phyloP scores from a whole-genome alignment of 371 early-diverging fungal species.

The Syncephalastrum sp. region DNA sequence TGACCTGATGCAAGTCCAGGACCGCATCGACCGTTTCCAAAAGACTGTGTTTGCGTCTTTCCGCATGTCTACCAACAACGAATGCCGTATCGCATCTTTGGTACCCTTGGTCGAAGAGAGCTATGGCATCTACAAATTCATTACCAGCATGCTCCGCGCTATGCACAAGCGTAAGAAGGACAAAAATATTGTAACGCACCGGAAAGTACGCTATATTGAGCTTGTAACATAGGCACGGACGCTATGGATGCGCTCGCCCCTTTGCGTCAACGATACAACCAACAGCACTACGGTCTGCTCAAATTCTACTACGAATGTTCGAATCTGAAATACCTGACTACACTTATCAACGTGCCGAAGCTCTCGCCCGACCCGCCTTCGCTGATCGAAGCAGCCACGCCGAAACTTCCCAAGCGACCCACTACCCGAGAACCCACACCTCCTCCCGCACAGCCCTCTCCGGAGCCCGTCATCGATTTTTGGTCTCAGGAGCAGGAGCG shows the following conservation, averaged over 20 bases:
- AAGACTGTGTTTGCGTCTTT: conserved; percentile 85
- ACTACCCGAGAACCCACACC: conserved; percentile 22
- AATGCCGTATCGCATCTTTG: conserved; percentile 92
- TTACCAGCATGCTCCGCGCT: conserved; percentile 92
- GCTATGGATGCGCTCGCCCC: conserved; percentile 89
- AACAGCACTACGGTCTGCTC: conserved; percentile 81
- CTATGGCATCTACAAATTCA: conserved; percentile 94
- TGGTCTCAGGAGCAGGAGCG: conserved; percentile 67
- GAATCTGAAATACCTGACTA: conserved; percentile 87
- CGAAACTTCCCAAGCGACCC: conserved; percentile 39
- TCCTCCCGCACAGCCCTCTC: conserved; percentile 54
- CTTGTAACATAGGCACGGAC: conserved; percentile 41
- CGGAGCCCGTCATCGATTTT: conserved; percentile 59
- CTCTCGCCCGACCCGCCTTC: conserved; percentile 79
- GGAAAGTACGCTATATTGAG: not conserved
- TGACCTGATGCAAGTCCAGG: conserved; percentile 89
- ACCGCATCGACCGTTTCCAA: conserved; percentile 89
- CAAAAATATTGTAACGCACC: not conserved
- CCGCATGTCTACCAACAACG: conserved; percentile 84
- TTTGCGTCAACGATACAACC: conserved; percentile 82
- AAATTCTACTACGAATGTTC: conserved; percentile 93
- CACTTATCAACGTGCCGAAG: conserved; percentile 89
- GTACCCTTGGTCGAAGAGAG: conserved; percentile 97
- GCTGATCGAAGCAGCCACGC: conserved; percentile 53
- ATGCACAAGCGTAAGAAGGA: conserved; percentile 86